These are phyloP conservation scores for Allium fistulosum DNA, from an alignment of 106 monocot genomes.

Conservation along the genomic window DNA sequence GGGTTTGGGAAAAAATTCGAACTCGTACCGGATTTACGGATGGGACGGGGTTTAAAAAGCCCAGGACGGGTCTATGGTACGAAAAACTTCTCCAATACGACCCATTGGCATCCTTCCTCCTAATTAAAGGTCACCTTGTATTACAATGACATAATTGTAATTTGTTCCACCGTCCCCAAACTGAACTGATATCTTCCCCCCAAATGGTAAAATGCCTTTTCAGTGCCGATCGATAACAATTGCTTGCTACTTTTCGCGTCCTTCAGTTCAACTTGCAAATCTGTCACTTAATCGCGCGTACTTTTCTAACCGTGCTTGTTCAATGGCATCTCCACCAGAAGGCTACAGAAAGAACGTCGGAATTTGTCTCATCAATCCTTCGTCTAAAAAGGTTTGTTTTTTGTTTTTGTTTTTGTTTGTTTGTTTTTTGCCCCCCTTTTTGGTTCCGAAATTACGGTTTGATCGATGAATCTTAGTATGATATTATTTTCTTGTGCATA, in stretches of 20 bases:
- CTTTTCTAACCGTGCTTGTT: not conserved
- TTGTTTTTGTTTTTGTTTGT: not conserved
- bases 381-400: conserved; percentile 19
- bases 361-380: conserved; percentile 72
- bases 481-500: not conserved
- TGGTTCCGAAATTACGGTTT: not conserved
- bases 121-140: no score
- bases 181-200: no score
- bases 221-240: no score
- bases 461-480: not conserved
- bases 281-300: conserved; percentile 8
- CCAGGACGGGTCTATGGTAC: no score
- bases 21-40: no score
- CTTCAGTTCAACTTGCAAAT: not conserved
- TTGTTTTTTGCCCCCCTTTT: not conserved
- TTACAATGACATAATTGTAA: no score
- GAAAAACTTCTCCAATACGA: no score
- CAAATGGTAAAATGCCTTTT: no score
- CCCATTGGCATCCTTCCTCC: no score
- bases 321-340: conserved; percentile 69
- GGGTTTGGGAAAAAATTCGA: no score
- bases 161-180: no score
- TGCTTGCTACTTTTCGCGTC: conserved; percentile 4
- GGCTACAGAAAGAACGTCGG: conserved; percentile 88
- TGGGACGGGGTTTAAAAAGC: no score